phyloP scores from a whole-genome alignment of 352 stramenopile species.

The Globisporangium middletonii region DNA sequence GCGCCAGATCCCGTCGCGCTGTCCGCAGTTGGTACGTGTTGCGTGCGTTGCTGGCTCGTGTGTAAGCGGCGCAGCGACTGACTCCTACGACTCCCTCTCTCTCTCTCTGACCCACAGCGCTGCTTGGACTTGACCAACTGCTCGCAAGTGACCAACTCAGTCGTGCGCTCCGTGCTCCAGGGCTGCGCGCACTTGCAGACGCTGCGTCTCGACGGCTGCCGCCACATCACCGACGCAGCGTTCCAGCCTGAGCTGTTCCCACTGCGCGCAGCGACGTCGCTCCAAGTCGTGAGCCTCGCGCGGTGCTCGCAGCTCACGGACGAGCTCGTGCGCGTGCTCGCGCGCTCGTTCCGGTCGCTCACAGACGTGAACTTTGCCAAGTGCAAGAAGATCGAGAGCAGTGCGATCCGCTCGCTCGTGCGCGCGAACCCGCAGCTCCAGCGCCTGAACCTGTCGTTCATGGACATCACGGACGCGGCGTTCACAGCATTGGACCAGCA shows the following conservation, averaged over 20 bases:
- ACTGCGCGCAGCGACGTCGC: constrained; percentile 63
- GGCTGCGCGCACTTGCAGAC: constrained; percentile 71
- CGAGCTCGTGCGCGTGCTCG: constrained; percentile 69
- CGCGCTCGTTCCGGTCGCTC: constrained; percentile 71
- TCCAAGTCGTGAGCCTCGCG: constrained; percentile 74
- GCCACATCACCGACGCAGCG: constrained; percentile 82
- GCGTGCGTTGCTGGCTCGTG: neutral
- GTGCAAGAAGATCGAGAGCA: constrained; percentile 79
- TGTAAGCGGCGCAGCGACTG: neutral
- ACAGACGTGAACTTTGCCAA: constrained; percentile 76
- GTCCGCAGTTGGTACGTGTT: constrained; percentile 59
- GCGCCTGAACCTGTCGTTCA: constrained; percentile 79
- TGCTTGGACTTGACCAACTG: constrained; percentile 83
- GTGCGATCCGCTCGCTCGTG: constrained; percentile 66
- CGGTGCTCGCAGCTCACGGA: constrained; percentile 79
- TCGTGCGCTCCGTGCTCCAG: constrained; percentile 75
- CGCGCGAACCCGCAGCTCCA: constrained; percentile 50
- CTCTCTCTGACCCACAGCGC: constrained; percentile 25
- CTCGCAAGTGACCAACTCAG: constrained; percentile 82
- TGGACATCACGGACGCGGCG: constrained; percentile 64
- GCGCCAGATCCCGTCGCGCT: constrained; percentile 80
- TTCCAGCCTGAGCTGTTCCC: constrained; percentile 82
- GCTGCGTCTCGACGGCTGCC: constrained; percentile 77
- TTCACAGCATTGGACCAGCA: constrained; percentile 20
- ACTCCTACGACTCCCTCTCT: neutral